These are phyloP conservation scores for Aspergillus wentii DNA, from an alignment of 495 filamentous ascomycete genomes.

Conservation along the genomic window DNA sequence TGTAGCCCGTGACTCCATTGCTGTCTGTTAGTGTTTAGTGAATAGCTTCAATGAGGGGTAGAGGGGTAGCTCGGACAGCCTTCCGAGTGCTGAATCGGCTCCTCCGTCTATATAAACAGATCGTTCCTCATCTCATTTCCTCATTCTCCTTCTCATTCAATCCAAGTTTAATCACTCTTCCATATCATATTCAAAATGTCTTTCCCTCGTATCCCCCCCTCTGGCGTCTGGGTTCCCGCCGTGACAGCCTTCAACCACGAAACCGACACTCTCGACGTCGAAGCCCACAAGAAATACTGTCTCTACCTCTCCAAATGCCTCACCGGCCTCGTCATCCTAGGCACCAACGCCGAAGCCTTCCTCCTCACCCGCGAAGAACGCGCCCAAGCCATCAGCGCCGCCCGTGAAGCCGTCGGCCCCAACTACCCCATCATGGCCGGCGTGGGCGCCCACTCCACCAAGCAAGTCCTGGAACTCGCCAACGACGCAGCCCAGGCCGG, in stretches of 20 bases:
- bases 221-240: conserved; percentile 34
- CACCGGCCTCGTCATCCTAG: conserved; percentile 55
- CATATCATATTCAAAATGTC: background rate
- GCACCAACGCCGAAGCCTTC: conserved; percentile 64
- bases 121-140: no score
- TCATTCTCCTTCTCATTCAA: no score
- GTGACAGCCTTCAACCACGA: conserved; percentile 49
- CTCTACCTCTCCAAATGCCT: conserved; percentile 50
- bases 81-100: no score
- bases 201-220: no score
- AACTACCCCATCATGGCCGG: conserved; percentile 58
- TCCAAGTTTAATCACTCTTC: no score
- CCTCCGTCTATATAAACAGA: no score
- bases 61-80: no score
- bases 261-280: conserved; percentile 47
- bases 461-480: conserved; percentile 56
- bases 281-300: conserved; percentile 50
- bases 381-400: conserved; percentile 42
- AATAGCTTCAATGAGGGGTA: no score
- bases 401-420: conserved; percentile 47
- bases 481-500: conserved; percentile 52
- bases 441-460: conserved; percentile 58
- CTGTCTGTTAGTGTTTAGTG: no score
- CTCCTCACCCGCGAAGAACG: conserved; percentile 59
- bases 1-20: no score